Evolutionary conservation across 352 stramenopile genomes (phyloP), one percentile per base, ranked within the genome.

Genomic region (Nothophytophthora sp.): DNA sequence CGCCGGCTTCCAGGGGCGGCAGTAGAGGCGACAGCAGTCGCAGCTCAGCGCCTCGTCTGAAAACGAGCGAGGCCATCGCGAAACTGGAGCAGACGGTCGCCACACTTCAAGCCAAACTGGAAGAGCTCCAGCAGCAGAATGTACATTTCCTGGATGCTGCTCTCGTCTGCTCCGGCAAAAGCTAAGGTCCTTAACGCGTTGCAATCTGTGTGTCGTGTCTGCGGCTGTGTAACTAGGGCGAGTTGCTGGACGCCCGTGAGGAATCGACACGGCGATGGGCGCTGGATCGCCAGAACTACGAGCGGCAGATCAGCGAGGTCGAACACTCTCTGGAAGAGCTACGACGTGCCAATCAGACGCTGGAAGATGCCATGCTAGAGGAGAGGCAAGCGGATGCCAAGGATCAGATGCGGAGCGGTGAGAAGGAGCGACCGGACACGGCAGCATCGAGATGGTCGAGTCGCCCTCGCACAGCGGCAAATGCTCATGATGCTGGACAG

Each of bases 81-180:
- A 87, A 87, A 50, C 55, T 91, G 15, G 77, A 91, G 42, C 70
- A 55, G n/a, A 85, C 77, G 5, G 72, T 86, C 28, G 61, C 55
- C 19, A 69, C 68, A 15, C 62, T 91, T 0, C 75, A 81, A 5
- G 33, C 50, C 24, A 91, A 86, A 54, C 44, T 88, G 5, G 77
- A 91, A 59, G 77, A 88, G 47, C 59, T 88, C 3, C 73, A 88
- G 41, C 78, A 81, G 42, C 81, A 86, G 54, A 91, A 91, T 71
- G 80, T 88, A 82, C 60, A 75, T 55, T 67, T 46, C n/a, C n/a
- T n/a, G 64, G 60, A 55, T 28, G 36, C 28, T 64, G 24, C 15
- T 45, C 37, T 9, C 6, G n/a, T n/a, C n/a, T n/a, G n/a, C n/a
- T n/a, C n/a, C n/a, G n/a, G n/a, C n/a, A n/a, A n/a, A n/a, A n/a